A percentile compares a stretch with the other conserved stretches of the same genome.
Conservation (phyloP, 2,329 filamentous ascomycete genomes). For the Colletotrichum theobromicola region DNA sequence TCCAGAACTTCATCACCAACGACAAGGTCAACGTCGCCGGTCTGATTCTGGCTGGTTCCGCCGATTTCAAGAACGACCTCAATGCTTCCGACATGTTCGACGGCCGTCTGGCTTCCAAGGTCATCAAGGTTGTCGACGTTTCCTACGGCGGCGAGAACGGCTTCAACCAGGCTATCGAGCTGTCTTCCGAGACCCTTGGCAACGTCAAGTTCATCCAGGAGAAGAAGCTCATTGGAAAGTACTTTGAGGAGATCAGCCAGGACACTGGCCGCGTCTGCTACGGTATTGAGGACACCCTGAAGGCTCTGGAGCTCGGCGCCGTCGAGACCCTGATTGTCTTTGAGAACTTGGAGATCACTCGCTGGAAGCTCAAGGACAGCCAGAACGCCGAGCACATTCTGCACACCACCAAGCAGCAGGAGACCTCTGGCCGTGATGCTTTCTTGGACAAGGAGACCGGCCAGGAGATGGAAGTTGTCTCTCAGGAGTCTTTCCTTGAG, state of each 20-base stretch:
- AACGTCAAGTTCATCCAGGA: slow-evolving; percentile 99
- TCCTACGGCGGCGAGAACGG: slow-evolving; percentile 99
- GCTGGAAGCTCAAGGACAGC: slow-evolving; percentile 86
- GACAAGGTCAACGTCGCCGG: slow-evolving; percentile 99
- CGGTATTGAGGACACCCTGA: slow-evolving; percentile 96
- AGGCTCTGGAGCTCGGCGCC: slow-evolving; percentile 93
- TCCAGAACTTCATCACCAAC: slow-evolving; percentile 98
- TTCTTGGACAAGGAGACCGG: slow-evolving; percentile 97
- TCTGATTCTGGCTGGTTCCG: slow-evolving; percentile 92
- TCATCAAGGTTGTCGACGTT: slow-evolving; percentile 99
- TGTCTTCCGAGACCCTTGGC: slow-evolving; percentile 92
- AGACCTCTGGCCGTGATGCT: slow-evolving; percentile 73
- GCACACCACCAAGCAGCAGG: slow-evolving; percentile 88
- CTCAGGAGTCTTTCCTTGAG: slow-evolving; percentile 93
- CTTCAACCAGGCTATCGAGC: slow-evolving; percentile 98
- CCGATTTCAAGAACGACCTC: slow-evolving; percentile 99
- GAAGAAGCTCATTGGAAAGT: slow-evolving; percentile 99
- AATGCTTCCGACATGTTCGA: slow-evolving; percentile 99
- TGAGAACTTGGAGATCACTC: slow-evolving; percentile 94
- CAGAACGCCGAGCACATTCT: slow-evolving; percentile 75
- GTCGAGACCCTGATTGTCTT: slow-evolving; percentile 95
- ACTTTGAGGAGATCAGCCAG: slow-evolving; percentile 99
- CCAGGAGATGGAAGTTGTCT: slow-evolving; percentile 94
- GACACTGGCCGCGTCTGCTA: slow-evolving; percentile 98
- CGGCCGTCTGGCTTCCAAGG: slow-evolving; percentile 86